Evolutionary conservation across 2,329 filamentous ascomycete genomes (phyloP), one percentile per base, ranked within the genome.

Genomic region (Shiraia bambusicola): DNA sequence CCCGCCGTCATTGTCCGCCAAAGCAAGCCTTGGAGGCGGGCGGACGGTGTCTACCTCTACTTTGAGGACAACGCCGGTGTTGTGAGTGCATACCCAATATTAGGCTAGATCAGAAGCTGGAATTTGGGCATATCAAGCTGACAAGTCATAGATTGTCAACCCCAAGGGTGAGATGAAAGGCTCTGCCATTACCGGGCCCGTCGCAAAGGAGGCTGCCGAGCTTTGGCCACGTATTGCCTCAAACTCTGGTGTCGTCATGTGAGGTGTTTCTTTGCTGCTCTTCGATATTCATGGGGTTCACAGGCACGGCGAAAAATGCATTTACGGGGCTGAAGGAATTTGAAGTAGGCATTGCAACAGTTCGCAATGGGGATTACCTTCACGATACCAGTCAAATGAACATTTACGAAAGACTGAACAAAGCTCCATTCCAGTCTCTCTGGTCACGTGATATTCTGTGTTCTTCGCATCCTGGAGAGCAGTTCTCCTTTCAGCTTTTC

Each of bases 91-190:
- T 25, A 6, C 13, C 7, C 24, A 4, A 24, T 12, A 9, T 34
- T 12, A 12, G 7, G 15, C 12, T 6, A n/a, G 13, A 7, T n/a
- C 8, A 12, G 2, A n/a, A 16, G 17, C 16, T 24, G 11, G 13
- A 12, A 22, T 12, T 4, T 30, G 29, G 8, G 25, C 27, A 28
- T 12, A 16, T 28, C 41, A 37, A 27, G 50, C 56, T 59, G 38
- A 58, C 41, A 19, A 30, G 28, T 37, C 33, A 40, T 70, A 93
- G 88, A 98, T 98, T 71, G 93, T 98, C 82, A 98, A 98, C 83
- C 90, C 92, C 77, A 98, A 98, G 88, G 93, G 93, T 80, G 93
- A 98, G 82, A 98, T 98, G 93, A 98, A 98, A 87, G 93, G 93
- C 73, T 96, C 90, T 59, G 93, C 93, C 75, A 98, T 98, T 75